These are phyloP conservation scores for Calocybe indica DNA, from an alignment of 768 basidiomycete species.

Conservation along the genomic window DNA sequence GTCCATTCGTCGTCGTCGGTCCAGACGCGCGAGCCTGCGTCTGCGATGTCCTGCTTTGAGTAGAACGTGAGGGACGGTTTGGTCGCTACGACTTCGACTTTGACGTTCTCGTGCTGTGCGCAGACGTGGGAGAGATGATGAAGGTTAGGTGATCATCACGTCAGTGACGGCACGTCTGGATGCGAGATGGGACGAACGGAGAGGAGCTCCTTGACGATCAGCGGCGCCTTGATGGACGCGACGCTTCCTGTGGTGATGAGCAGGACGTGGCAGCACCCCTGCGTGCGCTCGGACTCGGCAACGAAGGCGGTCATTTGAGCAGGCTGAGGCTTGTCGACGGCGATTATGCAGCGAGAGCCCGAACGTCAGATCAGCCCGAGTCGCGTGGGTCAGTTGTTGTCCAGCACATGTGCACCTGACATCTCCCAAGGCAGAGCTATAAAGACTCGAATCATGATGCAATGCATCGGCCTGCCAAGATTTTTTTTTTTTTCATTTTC, in stretches of 20 bases:
- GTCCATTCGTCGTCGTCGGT: conserved; percentile 90
- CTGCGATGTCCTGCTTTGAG: conserved; percentile 42
- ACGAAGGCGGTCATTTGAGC: conserved; percentile 25
- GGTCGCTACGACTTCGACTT: conserved; percentile 81
- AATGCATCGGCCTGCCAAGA: no score
- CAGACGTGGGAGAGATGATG: not conserved
- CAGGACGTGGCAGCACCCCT: conserved; percentile 58
- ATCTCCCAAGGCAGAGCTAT: no score
- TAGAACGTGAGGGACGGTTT: conserved; percentile 77
- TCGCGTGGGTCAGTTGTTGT: no score
- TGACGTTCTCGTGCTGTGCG: conserved; percentile 63
- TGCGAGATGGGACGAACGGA: conserved; percentile 27
- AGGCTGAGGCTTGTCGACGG: no score
- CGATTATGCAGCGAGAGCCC: no score
- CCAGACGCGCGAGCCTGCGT: conserved; percentile 67
- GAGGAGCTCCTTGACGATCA: conserved; percentile 77
- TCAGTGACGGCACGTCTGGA: no score
- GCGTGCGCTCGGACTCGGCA: conserved; percentile 32
- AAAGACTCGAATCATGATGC: no score
- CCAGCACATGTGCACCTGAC: no score
- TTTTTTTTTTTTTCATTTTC: no score
- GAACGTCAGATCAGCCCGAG: no score
- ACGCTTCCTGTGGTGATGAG: conserved; percentile 93
- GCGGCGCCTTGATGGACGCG: conserved; percentile 87
- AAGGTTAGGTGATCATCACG: not conserved